phyloP scores from a whole-genome alignment of 306 rosid genomes.

The Coriaria nepalensis region DNA sequence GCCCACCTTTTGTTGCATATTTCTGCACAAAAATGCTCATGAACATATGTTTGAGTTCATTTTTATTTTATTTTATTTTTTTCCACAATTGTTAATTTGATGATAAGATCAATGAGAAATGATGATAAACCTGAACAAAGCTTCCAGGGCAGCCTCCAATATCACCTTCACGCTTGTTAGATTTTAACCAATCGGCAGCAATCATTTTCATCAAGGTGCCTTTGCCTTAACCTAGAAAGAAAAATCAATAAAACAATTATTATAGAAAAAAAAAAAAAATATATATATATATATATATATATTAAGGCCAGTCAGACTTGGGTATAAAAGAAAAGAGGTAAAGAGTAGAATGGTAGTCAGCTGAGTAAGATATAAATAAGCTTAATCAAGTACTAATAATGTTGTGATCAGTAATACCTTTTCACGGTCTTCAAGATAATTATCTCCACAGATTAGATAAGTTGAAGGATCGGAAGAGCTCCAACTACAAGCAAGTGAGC shows the following conservation, averaged over 20 bases:
- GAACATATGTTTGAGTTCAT: no score
- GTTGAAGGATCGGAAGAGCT: slow-evolving; percentile 67
- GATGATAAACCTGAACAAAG: slow-evolving; percentile 16
- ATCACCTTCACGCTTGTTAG: slow-evolving; percentile 53
- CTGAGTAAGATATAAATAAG: no score
- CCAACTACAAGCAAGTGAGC: slow-evolving; percentile 50
- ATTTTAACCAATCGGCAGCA: slow-evolving; percentile 75
- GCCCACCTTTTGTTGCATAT: slow-evolving; percentile 46
- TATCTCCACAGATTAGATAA: slow-evolving; percentile 64
- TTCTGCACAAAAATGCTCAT: slow-evolving; percentile 24
- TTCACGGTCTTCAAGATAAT: slow-evolving; percentile 40
- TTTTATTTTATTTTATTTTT: no score
- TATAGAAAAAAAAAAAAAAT: no score
- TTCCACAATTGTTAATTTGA: no score
- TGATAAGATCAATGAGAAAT: no score
- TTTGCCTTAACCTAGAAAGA: slow-evolving; percentile 46
- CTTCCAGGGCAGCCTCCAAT: slow-evolving; percentile 52
- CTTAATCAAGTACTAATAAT: no score
- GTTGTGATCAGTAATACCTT: slow-evolving; percentile 30
- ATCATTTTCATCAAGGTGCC: slow-evolving; percentile 59
- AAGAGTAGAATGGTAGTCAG: no score
- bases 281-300: no score
- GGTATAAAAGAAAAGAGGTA: no score
- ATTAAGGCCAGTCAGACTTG: no score
- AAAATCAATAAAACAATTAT: no score